Conservation (phyloP, 208 protist genomes). For the Herpetomonas samuelpessoai region DNA sequence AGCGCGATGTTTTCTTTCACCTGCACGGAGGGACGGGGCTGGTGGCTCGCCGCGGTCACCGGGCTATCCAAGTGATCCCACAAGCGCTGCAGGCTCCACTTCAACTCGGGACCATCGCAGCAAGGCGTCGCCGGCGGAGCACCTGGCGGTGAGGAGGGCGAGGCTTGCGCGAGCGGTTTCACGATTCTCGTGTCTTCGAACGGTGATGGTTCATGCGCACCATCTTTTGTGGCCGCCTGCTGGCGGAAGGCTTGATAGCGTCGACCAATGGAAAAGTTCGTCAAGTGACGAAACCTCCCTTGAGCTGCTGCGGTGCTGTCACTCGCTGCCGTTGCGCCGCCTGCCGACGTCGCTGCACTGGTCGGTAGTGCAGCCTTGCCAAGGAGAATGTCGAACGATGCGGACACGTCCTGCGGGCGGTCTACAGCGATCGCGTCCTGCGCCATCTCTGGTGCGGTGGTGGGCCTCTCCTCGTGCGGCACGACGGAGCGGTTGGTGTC, state of each 20-base stretch:
- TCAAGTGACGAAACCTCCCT: conserved; percentile 82
- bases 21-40: conserved; percentile 20
- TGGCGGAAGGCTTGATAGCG: conserved; percentile 20
- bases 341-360: no score
- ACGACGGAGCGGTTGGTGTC: not conserved
- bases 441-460: no score
- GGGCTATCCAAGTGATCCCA: conserved; percentile 66
- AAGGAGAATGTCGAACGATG: no score
- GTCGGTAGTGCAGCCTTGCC: no score
- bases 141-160: no score
- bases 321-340: no score
- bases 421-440: no score
- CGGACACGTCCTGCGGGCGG: no score
- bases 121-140: not conserved
- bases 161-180: no score
- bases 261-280: conserved; percentile 90
- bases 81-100: conserved; percentile 65
- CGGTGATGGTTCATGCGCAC: not conserved
- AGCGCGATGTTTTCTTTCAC: conserved; percentile 61
- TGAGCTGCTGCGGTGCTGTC: no score
- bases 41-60: not conserved
- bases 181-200: not conserved
- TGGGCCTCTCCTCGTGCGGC: not conserved
- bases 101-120: conserved; percentile 50
- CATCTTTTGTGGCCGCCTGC: not conserved